phyloP scores from a whole-genome alignment of 495 filamentous ascomycete genomes.

The Tuber aestivum region DNA sequence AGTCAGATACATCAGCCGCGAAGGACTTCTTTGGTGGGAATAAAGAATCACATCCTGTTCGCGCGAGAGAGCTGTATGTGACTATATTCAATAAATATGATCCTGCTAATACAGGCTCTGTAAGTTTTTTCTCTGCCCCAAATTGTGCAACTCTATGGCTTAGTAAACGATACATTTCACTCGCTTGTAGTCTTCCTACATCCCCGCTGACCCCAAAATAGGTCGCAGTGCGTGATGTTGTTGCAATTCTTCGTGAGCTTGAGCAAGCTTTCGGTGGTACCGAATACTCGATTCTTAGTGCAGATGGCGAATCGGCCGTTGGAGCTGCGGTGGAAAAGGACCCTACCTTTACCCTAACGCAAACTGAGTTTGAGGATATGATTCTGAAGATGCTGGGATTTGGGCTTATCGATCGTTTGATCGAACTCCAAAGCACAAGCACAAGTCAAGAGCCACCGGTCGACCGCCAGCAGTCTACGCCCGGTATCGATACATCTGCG shows the following conservation, averaged over 20 bases:
- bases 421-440: neutral
- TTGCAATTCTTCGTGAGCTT: conserved; percentile 19
- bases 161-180: neutral
- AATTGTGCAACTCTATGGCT: neutral
- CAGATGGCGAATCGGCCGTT: conserved; percentile 7
- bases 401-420: neutral
- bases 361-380: conserved; percentile 10
- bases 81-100: conserved; percentile 19
- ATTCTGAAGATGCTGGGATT: conserved; percentile 6
- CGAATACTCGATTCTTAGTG: conserved; percentile 19
- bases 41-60: neutral
- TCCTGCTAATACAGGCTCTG: conserved; percentile 12
- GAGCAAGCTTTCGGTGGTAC: conserved; percentile 12
- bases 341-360: conserved; percentile 11
- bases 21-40: neutral
- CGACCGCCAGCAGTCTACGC: neutral
- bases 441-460: neutral
- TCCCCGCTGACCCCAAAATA: neutral
- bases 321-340: neutral
- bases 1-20: neutral
- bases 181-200: neutral
- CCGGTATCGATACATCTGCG: neutral
- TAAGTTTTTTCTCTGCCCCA: neutral
- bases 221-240: conserved; percentile 25
- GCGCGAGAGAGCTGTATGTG: conserved; percentile 4